Conservation (phyloP, 2,329 filamentous ascomycete species). For the Phaeosphaeria sp. region DNA sequence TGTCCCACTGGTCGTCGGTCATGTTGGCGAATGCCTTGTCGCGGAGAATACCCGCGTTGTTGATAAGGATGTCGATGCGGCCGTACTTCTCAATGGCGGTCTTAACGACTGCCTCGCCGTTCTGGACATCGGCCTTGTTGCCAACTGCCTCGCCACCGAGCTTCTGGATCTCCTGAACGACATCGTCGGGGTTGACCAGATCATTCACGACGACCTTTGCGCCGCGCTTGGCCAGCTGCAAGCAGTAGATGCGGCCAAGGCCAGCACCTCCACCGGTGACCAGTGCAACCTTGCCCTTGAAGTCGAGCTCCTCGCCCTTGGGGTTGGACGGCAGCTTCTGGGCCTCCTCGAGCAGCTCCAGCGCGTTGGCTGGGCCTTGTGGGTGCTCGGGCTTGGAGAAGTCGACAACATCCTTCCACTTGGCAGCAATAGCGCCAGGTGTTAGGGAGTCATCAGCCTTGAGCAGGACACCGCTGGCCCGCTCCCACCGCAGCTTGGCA, state of each 20-base stretch:
- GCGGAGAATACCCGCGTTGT: constrained; percentile 96
- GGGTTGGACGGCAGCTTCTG: constrained; percentile 38
- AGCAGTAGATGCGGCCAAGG: constrained; percentile 87
- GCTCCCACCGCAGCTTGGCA: constrained; percentile 95
- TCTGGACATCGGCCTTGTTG: constrained; percentile 91
- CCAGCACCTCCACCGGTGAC: constrained; percentile 51
- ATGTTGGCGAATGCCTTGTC: constrained; percentile 99
- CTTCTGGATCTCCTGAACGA: constrained; percentile 92
- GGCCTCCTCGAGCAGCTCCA: constrained; percentile 65
- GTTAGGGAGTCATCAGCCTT: constrained; percentile 90
- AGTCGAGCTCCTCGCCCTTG: constrained; percentile 40
- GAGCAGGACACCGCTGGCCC: constrained; percentile 84
- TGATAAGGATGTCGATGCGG: constrained; percentile 92
- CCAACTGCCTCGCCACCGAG: constrained; percentile 87
- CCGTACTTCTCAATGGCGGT: constrained; percentile 91
- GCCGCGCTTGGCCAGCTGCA: constrained; percentile 85
- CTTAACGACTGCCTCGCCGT: constrained; percentile 91
- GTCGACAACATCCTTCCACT: constrained; percentile 87
- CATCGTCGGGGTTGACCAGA: constrained; percentile 86
- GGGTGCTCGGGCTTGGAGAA: constrained; percentile 86
- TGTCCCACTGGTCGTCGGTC: constrained; percentile 92
- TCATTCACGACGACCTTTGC: constrained; percentile 94
- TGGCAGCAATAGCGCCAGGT: constrained; percentile 82
- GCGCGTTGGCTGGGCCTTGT: constrained; percentile 83
- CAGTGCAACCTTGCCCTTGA: constrained; percentile 48